A percentile compares a stretch with the other conserved stretches of the same genome.
These are phyloP conservation scores for Phallus indusiatus DNA, from an alignment of 768 basidiomycete genomes.

Conservation along the genomic window DNA sequence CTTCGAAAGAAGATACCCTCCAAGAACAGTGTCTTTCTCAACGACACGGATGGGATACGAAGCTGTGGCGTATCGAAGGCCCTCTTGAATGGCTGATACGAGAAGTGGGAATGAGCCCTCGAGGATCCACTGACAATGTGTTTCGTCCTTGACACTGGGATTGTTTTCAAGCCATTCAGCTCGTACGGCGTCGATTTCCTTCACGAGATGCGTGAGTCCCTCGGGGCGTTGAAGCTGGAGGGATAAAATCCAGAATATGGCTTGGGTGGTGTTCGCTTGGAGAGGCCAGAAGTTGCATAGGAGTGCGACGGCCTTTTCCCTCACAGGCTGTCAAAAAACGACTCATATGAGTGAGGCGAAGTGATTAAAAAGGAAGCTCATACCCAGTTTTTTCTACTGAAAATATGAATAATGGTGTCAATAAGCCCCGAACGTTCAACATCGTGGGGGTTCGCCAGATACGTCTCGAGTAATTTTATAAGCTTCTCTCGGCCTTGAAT, in stretches of 20 bases:
- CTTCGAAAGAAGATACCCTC: slow-evolving; percentile 11
- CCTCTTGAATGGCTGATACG: slow-evolving; percentile 18
- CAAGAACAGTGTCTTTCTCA: slow-evolving; percentile 11
- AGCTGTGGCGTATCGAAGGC: slow-evolving; percentile 15
- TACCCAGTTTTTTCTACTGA: neutral
- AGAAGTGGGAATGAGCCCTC: slow-evolving; percentile 12
- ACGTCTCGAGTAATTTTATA: neutral
- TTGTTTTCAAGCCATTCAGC: slow-evolving; percentile 8
- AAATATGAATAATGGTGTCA: neutral
- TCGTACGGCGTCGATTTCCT: slow-evolving; percentile 14
- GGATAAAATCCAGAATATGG: slow-evolving; percentile 17
- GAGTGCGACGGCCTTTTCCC: slow-evolving; percentile 12
- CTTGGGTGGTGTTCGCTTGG: slow-evolving; percentile 17
- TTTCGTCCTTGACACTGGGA: slow-evolving; percentile 8
- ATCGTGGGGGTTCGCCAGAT: neutral
- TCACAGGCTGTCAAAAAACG: slow-evolving; percentile 4
- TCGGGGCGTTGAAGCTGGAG: slow-evolving; percentile 14
- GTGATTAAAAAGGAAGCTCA: neutral
- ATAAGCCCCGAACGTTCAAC: neutral
- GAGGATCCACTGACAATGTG: too few relatives aligned
- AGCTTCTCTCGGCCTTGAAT: slow-evolving; percentile 12
- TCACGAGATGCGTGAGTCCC: slow-evolving; percentile 13
- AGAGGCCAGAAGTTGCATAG: slow-evolving; percentile 16
- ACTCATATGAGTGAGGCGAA: neutral
- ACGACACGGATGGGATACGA: slow-evolving; percentile 15